phyloP scores from a whole-genome alignment of 805 yeast genomes.

The Saccharomycopsis sp. region DNA sequence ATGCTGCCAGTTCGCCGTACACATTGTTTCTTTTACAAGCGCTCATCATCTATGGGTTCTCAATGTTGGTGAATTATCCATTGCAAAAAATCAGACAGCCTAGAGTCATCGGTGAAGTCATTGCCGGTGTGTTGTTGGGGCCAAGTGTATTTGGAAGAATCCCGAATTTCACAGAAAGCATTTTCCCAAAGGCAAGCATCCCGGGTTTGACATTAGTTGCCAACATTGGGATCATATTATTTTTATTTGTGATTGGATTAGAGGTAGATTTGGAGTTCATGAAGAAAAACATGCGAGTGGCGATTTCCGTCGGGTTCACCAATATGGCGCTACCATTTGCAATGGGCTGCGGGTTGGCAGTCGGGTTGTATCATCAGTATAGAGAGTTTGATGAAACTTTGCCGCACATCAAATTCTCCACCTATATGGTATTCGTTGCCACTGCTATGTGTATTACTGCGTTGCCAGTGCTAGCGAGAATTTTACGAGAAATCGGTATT shows the following conservation, averaged over 20 bases:
- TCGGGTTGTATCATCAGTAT: conserved; percentile 59
- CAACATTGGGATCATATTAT: conserved; percentile 66
- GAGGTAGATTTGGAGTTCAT: conserved; percentile 70
- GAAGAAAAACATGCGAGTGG: conserved; percentile 50
- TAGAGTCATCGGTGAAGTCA: conserved; percentile 73
- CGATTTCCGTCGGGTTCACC: conserved; percentile 59
- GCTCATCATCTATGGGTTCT: conserved; percentile 48
- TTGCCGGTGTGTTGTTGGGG: conserved; percentile 68
- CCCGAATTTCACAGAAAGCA: conserved; percentile 55
- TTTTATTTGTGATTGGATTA: conserved; percentile 69
- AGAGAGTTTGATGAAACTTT: conserved; percentile 27
- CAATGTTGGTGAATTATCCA: conserved; percentile 57
- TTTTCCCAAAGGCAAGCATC: conserved; percentile 59
- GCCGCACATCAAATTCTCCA: conserved; percentile 50
- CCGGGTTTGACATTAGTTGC: conserved; percentile 63
- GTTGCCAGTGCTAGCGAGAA: conserved; percentile 76
- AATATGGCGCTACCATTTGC: conserved; percentile 79
- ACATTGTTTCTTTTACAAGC: conserved; percentile 68
- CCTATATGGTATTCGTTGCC: conserved; percentile 74
- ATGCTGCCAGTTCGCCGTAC: conserved; percentile 50
- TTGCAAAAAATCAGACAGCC: conserved; percentile 63
- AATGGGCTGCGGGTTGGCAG: conserved; percentile 64
- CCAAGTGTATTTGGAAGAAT: conserved; percentile 70
- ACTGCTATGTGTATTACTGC: conserved; percentile 84
- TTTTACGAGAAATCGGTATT: conserved; percentile 63